phyloP scores from a whole-genome alignment of 768 basidiomycete species.

The Cystoderma amianthinum region DNA sequence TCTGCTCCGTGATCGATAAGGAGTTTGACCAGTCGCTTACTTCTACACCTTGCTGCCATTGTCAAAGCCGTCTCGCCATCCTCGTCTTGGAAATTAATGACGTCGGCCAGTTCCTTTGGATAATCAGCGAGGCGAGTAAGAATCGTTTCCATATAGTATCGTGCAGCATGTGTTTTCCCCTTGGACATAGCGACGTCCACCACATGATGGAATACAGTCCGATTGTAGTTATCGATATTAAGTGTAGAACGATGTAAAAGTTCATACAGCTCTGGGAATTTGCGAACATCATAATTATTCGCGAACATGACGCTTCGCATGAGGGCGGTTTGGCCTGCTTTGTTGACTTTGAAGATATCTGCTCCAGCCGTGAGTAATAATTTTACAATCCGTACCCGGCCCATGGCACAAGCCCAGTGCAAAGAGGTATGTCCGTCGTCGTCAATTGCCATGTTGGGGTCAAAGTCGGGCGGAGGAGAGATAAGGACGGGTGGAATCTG shows the following conservation, averaged over 20 bases:
- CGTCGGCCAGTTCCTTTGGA: slow-evolving; percentile 93
- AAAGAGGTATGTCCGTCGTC: slow-evolving; percentile 96
- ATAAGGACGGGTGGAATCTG: slow-evolving; percentile 86
- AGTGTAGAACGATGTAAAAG: slow-evolving; percentile 95
- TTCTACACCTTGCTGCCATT: slow-evolving; percentile 91
- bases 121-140: slow-evolving; percentile 83
- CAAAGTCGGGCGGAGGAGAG: slow-evolving; percentile 83
- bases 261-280: slow-evolving; percentile 97
- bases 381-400: slow-evolving; percentile 92
- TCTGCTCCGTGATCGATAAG: slow-evolving; percentile 96
- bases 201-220: slow-evolving; percentile 97
- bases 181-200: slow-evolving; percentile 97
- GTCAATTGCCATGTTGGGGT: slow-evolving; percentile 94
- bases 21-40: slow-evolving; percentile 91
- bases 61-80: slow-evolving; percentile 98
- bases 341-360: slow-evolving; percentile 95
- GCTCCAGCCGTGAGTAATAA: slow-evolving; percentile 89
- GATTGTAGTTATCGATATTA: slow-evolving; percentile 96
- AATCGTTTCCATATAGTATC: slow-evolving; percentile 99
- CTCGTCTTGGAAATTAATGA: slow-evolving; percentile 98
- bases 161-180: slow-evolving; percentile 93
- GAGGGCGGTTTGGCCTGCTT: slow-evolving; percentile 91
- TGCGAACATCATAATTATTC: slow-evolving; percentile 98
- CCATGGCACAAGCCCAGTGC: slow-evolving; percentile 99
- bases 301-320: slow-evolving; percentile 99